Evolutionary conservation across 805 yeast genomes (phyloP).

Genomic region (Suhomyces vadensis): DNA sequence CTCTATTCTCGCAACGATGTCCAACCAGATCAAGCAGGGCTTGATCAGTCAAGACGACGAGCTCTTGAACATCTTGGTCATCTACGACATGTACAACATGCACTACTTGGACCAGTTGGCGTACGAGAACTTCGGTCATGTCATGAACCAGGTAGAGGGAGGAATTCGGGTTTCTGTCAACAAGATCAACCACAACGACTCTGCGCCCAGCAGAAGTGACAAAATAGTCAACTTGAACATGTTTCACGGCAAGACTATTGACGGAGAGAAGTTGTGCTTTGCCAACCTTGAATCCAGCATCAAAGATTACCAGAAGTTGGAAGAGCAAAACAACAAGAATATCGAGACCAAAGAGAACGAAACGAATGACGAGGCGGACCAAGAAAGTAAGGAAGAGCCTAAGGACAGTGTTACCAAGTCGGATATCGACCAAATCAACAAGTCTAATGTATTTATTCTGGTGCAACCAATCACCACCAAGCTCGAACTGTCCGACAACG

Average conservation of each 20-base stretch:
- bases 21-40: constrained; percentile 49
- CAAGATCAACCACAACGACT: constrained; percentile 44
- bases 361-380: constrained; percentile 22
- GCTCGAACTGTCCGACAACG: constrained; percentile 20
- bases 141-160: constrained; percentile 76
- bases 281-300: constrained; percentile 85
- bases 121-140: constrained; percentile 56
- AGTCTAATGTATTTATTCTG: constrained; percentile 68
- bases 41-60: constrained; percentile 56
- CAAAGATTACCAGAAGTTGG: constrained; percentile 39
- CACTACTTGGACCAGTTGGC: constrained; percentile 48
- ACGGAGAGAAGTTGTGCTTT: constrained; percentile 83
- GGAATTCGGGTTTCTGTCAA: constrained; percentile 63
- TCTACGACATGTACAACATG: constrained; percentile 65
- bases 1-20: constrained; percentile 37
- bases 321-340: constrained; percentile 27
- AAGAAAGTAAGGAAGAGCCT: constrained; percentile 16
- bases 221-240: constrained; percentile 55
- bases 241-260: constrained; percentile 73
- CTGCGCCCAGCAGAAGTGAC: constrained; percentile 12
- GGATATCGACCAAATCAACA: constrained; percentile 18
- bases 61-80: constrained; percentile 44
- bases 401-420: not conserved
- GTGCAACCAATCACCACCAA: constrained; percentile 58
- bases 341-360: constrained; percentile 26